Percentiles rank a stretch among this genome's conserved stretches.
Evolutionary conservation across 2,329 filamentous ascomycete species (phyloP).

Genomic region (Stachybotrys echinatus): DNA sequence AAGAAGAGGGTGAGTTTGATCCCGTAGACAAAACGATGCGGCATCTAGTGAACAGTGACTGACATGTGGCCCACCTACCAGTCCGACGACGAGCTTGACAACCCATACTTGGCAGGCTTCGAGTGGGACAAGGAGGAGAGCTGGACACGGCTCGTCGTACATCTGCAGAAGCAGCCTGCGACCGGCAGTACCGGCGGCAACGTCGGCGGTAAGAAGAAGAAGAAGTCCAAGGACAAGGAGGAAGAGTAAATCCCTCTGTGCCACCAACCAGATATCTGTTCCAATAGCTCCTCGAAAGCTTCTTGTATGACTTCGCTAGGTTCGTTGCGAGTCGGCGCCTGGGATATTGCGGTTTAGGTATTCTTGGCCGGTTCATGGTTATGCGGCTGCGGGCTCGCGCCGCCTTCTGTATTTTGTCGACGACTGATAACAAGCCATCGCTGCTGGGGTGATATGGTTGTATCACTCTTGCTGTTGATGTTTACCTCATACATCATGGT

Average conservation of each 20-base stretch:
- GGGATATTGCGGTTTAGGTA: conserved; percentile 39
- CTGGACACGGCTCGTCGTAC: conserved; percentile 82
- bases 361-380: conserved; percentile 25
- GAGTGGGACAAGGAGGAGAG: conserved; percentile 94
- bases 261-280: conserved; percentile 27
- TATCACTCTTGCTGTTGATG: too few species aligned
- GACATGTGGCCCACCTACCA: conserved; percentile 26
- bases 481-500: too few species aligned
- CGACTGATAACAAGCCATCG: neutral
- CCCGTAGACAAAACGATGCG: neutral
- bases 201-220: conserved; percentile 63
- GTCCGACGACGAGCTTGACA: conserved; percentile 87
- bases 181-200: conserved; percentile 35
- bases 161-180: conserved; percentile 69
- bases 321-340: conserved; percentile 34
- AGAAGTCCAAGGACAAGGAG: conserved; percentile 53
- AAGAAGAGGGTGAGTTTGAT: conserved; percentile 77
- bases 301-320: conserved; percentile 31
- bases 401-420: conserved; percentile 8
- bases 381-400: conserved; percentile 16
- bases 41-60: neutral
- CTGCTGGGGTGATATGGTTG: too few species aligned
- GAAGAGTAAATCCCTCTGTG: conserved; percentile 26
- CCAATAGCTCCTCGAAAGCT: conserved; percentile 32
- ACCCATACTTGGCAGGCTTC: conserved; percentile 85